A percentile compares a stretch with the other conserved stretches of the same genome.
Evolutionary conservation across 345 rosid genomes (phyloP).

Genomic region (Punica granatum): DNA sequence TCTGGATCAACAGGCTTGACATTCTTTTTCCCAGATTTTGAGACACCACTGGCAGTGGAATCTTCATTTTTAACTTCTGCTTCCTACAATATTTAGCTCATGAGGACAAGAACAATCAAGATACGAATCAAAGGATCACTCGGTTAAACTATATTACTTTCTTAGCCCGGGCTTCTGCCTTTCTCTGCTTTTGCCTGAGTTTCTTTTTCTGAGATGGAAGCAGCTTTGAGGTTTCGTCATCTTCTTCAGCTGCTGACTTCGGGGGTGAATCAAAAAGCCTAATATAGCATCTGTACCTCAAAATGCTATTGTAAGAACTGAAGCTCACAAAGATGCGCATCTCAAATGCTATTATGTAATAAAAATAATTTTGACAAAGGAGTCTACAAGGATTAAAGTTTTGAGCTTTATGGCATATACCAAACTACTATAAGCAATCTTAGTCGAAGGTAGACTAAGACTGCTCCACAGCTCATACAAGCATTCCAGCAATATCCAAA

Average conservation of each 20-base stretch:
- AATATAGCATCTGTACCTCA: conserved; percentile 69
- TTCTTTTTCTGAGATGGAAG: conserved; percentile 92
- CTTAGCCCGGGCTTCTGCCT: conserved; percentile 97
- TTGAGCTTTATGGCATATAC: background rate
- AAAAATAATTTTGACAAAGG: background rate
- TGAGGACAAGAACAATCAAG: conserved; percentile 15
- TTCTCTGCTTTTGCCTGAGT: conserved; percentile 78
- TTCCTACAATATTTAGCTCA: conserved; percentile 46
- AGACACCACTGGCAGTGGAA: conserved; percentile 50
- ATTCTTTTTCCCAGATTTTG: conserved; percentile 83
- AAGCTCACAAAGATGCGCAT: background rate
- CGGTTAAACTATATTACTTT: conserved; percentile 39
- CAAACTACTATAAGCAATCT: background rate
- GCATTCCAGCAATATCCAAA: background rate
- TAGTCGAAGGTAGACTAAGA: background rate
- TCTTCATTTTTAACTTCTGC: conserved; percentile 87
- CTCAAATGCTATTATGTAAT: background rate
- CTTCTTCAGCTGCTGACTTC: conserved; percentile 68
- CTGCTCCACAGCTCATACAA: background rate
- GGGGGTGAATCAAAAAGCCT: conserved; percentile 78
- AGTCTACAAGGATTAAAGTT: background rate
- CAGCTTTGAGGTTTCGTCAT: conserved; percentile 66
- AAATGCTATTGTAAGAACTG: conserved; percentile 10
- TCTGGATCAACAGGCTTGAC: conserved; percentile 93
- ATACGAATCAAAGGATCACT: conserved; percentile 4